Evolutionary conservation across 225 moss, liverwort and hornwort species (phyloP), one percentile per base, ranked within the genome.

Genomic region (Polytrichum formosum): DNA sequence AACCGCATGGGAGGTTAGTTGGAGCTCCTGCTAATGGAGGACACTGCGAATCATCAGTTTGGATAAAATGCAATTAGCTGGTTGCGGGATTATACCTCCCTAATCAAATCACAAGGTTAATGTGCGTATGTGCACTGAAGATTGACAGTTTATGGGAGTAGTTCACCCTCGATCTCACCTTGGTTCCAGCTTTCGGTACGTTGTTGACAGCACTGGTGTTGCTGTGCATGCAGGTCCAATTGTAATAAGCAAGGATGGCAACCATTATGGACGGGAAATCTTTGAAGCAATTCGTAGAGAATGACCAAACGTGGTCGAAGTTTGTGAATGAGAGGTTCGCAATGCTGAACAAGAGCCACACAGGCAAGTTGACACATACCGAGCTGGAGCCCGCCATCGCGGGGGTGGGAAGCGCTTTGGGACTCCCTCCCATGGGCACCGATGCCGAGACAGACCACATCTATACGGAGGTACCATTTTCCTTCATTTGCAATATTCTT

Each of bases 371-470:
- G 26, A 74, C 80, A n/a, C 77, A 88, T 71, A 17, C 79, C 1
- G 80, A 95, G 53, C 78, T 95, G 28, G 74, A 77, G 73, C 93
- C 93, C 17, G 77, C 91, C 10, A 88, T 87, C 64, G 70, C 81
- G 19, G 86, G 76, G 16, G 73, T 95, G 9, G 92, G 92, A 19
- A 84, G 70, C 31, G 86, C 88, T 30, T 74, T 95, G 64, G 95
- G 95, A 5, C 63, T 95, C 78, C 75, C 92, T 22, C 90, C 95
- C 16, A 82, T 78, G 72, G 95, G 95, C n/a, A 76, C 70, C 23
- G 88, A 90, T 26, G 53, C 86, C 18, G 90, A 91, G 21, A 77
- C 95, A 7, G 95, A 95, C 46, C 92, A 95, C 67, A 83, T 95
- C 73, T 92, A 92, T 28, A 61, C 86, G 2, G 95, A 95, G 92